Evolutionary conservation across 2,329 filamentous ascomycete species (phyloP).

Genomic region (Aureobasidium subglaciale): DNA sequence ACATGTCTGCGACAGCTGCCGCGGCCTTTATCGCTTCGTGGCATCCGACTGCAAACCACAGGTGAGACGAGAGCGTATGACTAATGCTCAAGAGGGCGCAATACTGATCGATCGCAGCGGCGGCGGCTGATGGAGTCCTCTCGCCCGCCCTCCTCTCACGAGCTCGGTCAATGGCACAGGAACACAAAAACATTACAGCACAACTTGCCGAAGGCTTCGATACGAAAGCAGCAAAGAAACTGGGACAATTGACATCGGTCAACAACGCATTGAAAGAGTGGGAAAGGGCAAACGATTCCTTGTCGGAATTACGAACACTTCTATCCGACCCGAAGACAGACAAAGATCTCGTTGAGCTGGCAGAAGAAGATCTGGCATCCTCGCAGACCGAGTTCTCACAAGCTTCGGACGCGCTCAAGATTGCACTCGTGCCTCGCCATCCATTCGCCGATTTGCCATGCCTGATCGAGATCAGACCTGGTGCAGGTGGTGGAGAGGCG

Average conservation of each 20-base stretch:
- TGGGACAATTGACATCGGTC: conserved; percentile 49
- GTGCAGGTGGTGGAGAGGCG: conserved; percentile 85
- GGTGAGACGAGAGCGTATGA: background rate
- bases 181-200: conserved; percentile 48
- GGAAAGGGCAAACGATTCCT: conserved; percentile 51
- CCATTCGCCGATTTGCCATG: conserved; percentile 87
- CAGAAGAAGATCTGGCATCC: conserved; percentile 61
- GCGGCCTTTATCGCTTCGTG: conserved; percentile 13
- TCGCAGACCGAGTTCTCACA: conserved; percentile 56
- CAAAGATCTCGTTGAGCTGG: conserved; percentile 51
- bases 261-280: conserved; percentile 49
- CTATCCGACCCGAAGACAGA: conserved; percentile 61
- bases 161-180: conserved; percentile 48
- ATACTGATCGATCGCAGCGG: conserved; percentile 11
- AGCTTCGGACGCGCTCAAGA: conserved; percentile 63
- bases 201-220: conserved; percentile 51
- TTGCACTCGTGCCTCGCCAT: conserved; percentile 75
- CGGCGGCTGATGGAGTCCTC: conserved; percentile 28
- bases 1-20: conserved; percentile 19
- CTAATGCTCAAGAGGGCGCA: background rate
- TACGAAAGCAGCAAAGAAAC: conserved; percentile 48
- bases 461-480: conserved; percentile 84
- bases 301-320: conserved; percentile 66
- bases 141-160: conserved; percentile 50
- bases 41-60: conserved; percentile 19